These are phyloP conservation scores for Suillus paluster DNA, from an alignment of 768 basidiomycete genomes.

Conservation along the genomic window DNA sequence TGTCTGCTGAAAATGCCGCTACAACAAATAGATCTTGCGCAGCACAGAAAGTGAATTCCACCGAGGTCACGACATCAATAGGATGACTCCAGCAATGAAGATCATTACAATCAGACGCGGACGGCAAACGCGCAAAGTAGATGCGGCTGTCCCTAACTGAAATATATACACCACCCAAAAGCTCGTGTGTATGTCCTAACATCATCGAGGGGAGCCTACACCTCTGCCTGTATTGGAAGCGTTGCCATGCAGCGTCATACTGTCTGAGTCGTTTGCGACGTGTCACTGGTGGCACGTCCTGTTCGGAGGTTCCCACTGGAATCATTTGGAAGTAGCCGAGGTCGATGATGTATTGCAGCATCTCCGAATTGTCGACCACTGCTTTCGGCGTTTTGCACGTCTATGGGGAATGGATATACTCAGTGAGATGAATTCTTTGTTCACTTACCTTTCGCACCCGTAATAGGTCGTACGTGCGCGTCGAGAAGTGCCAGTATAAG, in stretches of 20 bases:
- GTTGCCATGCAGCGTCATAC: constrained; percentile 53
- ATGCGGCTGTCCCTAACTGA: constrained; percentile 49
- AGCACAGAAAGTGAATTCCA: constrained; percentile 64
- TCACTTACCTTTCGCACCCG: constrained; percentile 36
- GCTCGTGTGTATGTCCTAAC: constrained; percentile 56
- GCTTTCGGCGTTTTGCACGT: constrained; percentile 43
- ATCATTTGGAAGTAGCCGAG: constrained; percentile 51
- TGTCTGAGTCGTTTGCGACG: constrained; percentile 46
- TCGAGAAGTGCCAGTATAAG: constrained; percentile 42
- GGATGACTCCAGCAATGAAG: constrained; percentile 43
- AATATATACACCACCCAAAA: constrained; percentile 54
- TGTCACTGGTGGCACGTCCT: constrained; percentile 40
- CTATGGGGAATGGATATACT: constrained; percentile 25
- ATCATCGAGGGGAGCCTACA: constrained; percentile 45
- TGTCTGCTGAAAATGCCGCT: constrained; percentile 43
- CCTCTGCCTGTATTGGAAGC: constrained; percentile 42
- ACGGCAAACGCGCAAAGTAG: constrained; percentile 42
- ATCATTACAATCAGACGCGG: too few species aligned
- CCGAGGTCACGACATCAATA: constrained; percentile 47
- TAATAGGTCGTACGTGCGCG: constrained; percentile 37
- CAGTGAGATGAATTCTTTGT: neutral
- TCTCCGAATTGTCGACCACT: constrained; percentile 46
- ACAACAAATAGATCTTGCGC: constrained; percentile 57
- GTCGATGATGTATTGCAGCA: constrained; percentile 52
- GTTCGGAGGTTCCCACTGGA: constrained; percentile 24